Evolutionary conservation across 148 eudicot species (phyloP).

Genomic region (Silene latifolia): DNA sequence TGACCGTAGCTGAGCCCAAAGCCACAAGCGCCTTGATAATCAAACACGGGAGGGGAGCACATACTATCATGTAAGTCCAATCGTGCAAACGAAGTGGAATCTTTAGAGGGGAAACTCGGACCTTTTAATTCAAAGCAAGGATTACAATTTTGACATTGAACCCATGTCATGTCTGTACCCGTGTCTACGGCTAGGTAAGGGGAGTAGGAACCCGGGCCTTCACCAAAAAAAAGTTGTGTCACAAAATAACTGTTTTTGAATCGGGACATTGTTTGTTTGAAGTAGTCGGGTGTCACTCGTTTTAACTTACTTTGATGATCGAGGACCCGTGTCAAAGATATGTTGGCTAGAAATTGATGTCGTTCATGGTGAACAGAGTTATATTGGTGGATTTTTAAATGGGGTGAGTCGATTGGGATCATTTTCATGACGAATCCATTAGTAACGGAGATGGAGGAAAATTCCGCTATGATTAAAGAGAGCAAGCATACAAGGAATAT

Average conservation of each 20-base stretch:
- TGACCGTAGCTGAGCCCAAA: neutral
- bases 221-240: neutral
- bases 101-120: neutral
- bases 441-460: conserved; percentile 5
- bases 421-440: conserved; percentile 18
- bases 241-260: neutral
- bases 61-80: neutral
- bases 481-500: neutral
- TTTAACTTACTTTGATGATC: neutral
- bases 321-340: conserved; percentile 16
- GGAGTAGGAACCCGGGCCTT: neutral
- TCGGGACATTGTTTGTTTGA: neutral
- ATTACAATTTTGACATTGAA: conserved; percentile 6
- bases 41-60: neutral
- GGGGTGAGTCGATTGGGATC: conserved; percentile 24
- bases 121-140: neutral
- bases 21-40: conserved; percentile 1
- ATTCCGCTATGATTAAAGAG: neutral
- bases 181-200: neutral
- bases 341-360: conserved; percentile 12
- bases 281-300: neutral
- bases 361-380: neutral
- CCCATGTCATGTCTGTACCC: neutral
- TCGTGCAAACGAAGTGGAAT: neutral
- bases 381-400: conserved; percentile 4